Evolutionary conservation across 805 yeast genomes (phyloP).

Genomic region (Teunomyces stri): DNA sequence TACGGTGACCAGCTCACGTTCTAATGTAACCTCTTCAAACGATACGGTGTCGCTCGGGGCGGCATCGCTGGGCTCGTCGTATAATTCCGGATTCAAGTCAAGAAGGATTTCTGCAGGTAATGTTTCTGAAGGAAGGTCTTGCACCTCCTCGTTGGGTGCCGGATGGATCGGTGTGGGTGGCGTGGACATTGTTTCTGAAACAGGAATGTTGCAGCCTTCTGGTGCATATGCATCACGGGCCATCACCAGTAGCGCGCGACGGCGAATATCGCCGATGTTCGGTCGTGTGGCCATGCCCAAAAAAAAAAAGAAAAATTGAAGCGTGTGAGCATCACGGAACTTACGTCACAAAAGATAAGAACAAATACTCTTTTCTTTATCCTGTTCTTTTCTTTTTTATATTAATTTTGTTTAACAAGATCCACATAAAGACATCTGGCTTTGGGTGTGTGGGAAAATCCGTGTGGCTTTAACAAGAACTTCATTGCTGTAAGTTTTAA

Average conservation of each 20-base stretch:
- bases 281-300: background rate
- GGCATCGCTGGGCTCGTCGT: conserved; percentile 17
- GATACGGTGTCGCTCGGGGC: background rate
- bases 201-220: background rate
- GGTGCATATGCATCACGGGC: background rate
- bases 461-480: no score
- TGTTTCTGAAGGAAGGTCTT: conserved; percentile 22
- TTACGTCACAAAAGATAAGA: conserved; percentile 2
- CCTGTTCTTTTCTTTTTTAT: background rate
- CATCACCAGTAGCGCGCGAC: background rate
- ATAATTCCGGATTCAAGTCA: conserved; percentile 41
- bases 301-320: no score
- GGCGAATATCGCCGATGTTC: background rate
- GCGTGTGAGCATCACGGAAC: background rate
- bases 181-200: conserved; percentile 9
- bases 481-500: no score
- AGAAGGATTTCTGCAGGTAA: conserved; percentile 13
- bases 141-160: conserved; percentile 32
- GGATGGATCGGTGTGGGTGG: conserved; percentile 39
- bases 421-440: no score
- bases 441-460: no score
- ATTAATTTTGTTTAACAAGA: background rate
- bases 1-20: conserved; percentile 16
- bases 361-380: background rate
- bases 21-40: conserved; percentile 4